phyloP scores from a whole-genome alignment of 2,329 filamentous ascomycete genomes.

The Pyrenochaeta sp. region DNA sequence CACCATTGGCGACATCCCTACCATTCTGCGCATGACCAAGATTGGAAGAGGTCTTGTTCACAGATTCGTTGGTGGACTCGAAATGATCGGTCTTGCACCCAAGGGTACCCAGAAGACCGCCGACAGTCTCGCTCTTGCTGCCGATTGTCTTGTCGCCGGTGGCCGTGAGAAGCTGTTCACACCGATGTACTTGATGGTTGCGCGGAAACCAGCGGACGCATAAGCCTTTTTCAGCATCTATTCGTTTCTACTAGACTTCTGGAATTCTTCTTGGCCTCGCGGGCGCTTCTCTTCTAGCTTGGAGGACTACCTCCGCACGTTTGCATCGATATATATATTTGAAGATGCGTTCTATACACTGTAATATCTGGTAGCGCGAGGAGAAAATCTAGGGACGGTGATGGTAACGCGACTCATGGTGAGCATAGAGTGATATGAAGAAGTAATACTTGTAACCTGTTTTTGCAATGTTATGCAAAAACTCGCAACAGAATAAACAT shows the following conservation, averaged over 20 bases:
- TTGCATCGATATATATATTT: slow-evolving; percentile 22
- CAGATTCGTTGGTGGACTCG: slow-evolving; percentile 77
- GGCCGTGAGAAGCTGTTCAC: slow-evolving; percentile 93
- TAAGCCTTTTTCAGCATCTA: slow-evolving; percentile 24
- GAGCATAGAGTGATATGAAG: slow-evolving; percentile 6
- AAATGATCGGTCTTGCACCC: slow-evolving; percentile 78
- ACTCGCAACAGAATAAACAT: background rate
- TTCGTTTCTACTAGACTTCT: slow-evolving; percentile 28
- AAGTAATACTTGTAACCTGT: background rate
- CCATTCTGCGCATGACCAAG: slow-evolving; percentile 88
- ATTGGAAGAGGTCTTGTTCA: slow-evolving; percentile 79
- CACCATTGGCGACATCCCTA: slow-evolving; percentile 80
- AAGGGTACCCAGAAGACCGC: slow-evolving; percentile 93
- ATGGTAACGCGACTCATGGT: slow-evolving; percentile 30
- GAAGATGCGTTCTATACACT: slow-evolving; percentile 33
- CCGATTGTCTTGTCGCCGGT: slow-evolving; percentile 86
- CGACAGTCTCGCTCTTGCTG: slow-evolving; percentile 82
- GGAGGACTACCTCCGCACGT: slow-evolving; percentile 19
- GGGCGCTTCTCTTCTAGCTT: slow-evolving; percentile 23
- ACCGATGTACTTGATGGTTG: slow-evolving; percentile 98
- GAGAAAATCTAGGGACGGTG: slow-evolving; percentile 22
- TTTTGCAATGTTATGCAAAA: background rate
- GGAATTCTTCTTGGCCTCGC: slow-evolving; percentile 20
- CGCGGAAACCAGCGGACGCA: slow-evolving; percentile 74
- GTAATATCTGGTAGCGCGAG: slow-evolving; percentile 33